phyloP scores from a whole-genome alignment of 2,329 filamentous ascomycete species.

The Diaporthe capsici region DNA sequence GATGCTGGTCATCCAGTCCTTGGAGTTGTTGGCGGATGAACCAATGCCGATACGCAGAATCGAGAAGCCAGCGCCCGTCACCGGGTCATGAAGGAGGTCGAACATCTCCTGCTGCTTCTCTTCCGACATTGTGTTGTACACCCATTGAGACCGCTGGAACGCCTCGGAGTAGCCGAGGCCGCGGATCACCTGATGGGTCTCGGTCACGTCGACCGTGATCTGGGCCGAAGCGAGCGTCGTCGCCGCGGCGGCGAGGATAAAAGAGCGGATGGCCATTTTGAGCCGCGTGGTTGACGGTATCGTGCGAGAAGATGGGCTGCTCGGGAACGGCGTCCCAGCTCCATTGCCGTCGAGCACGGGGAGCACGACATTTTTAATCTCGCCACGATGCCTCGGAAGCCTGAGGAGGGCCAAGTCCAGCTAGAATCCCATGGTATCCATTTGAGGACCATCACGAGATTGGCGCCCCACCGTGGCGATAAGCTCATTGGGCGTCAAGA shows the following conservation, averaged over 20 bases:
- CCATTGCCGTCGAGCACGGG: not conserved
- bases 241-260: constrained; percentile 14
- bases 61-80: constrained; percentile 52
- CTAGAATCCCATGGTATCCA: constrained; percentile 18
- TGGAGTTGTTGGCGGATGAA: constrained; percentile 49
- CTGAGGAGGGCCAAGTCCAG: constrained; percentile 19
- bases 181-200: constrained; percentile 34
- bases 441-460: constrained; percentile 30
- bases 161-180: constrained; percentile 36
- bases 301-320: not conserved
- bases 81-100: constrained; percentile 53
- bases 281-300: not conserved
- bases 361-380: constrained; percentile 19
- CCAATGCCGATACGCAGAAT: constrained; percentile 56
- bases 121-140: constrained; percentile 45
- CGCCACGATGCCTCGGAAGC: constrained; percentile 1
- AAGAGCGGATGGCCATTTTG: constrained; percentile 24
- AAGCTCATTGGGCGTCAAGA: constrained; percentile 9
- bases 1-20: constrained; percentile 45
- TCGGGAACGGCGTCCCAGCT: not conserved
- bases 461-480: constrained; percentile 20
- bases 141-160: constrained; percentile 33
- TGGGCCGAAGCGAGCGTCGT: constrained; percentile 19
- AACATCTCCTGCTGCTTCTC: constrained; percentile 51
- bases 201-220: constrained; percentile 21